Base-by-base conservation (phyloP, 2,329 filamentous ascomycete species). In the Knoxdaviesia proteae region DNA sequence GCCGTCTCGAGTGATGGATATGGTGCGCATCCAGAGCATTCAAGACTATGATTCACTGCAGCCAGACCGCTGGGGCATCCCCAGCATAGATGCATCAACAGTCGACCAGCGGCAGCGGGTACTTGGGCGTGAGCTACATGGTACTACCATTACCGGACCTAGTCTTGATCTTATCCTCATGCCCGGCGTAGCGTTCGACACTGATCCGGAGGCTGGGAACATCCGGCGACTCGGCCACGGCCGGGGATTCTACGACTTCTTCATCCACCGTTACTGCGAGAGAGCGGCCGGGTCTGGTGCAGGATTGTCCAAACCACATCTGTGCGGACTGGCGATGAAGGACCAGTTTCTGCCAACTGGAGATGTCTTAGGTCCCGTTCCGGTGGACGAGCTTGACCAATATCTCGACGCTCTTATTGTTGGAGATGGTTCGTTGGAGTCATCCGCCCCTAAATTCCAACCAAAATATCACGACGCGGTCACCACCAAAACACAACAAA, bases 161-260 rank as follows among this genome's bases (percentile, higher is more conserved):
- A 69, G 70, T 6, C 64, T 98, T 37, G 88, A 98, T 57, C 59
- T 98, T 49, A 81, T 98, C 48, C 68, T 98, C 32, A 74, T 96
- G 67, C 90, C 90, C 1, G 90, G 87, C 8, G 82, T 98, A 53
- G 88, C 84, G 3, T 98, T 98, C 59, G 87, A 94, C 57, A 50
- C 65, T 41, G 67, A 74, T 46, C 58, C 61, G 9, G 54, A 60
- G 7, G 59, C 59, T 30, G 65, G 65, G 3, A 63, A 62, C 8
- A 70, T 90, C 47, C 73, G 79, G 50, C 72, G 90, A 51, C 69
- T 96, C 20, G 90, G 90, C 36, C 90, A 98, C 59, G 90, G 90
- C 44, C 93, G 84, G 59, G 90, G 90, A 33, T 98, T 93, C 62
- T 98, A 98, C 65, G 90, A 98, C 63, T 81, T 77, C 58, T 98